Evolutionary conservation across 2,329 filamentous ascomycete genomes (phyloP), one percentile per base, ranked within the genome.

Genomic region (Paecilomyces dactylethromorphus): DNA sequence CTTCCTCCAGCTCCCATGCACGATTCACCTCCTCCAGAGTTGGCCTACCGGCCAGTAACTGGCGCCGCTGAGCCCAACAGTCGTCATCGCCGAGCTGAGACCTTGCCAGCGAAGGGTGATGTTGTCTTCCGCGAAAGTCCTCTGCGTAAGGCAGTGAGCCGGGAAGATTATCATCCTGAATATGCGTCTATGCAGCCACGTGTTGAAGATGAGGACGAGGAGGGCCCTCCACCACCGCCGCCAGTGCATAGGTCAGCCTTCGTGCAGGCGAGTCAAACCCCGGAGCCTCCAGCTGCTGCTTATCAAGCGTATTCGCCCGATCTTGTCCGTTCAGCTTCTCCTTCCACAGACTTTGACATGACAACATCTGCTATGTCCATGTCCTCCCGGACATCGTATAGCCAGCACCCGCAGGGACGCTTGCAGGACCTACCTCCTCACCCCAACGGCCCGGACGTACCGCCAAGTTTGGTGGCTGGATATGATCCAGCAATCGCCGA

Each of bases 101-200:
- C 58, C 65, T 68, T n/a, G 71, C 67, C 54, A 68, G 71, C 56
- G 63, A 68, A n/a, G 62, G 64, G 18, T 5, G 55, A 56, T 13
- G 45, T 18, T 13, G 45, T 18, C n/a, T 53, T 50, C 39, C 64
- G 52, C 7, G 61, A 58, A 18, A 68, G 65, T 24, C 64, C 66
- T 10, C 61, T 68, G 21, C 71, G 67, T 18, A 62, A 65, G n/a
- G 56, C 63, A 4, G 58, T 61, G 52, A 66, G 63, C 29, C 64
- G 60, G 12, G 70, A 69, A 6, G 61, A 63, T 49, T 75, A 74
- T 56, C 71, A 73, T 57, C 64, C 67, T 15, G 68, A 74, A 58
- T 75, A 78, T 61, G 73, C 73, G 11, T 72, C 74, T 6, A 79
- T 80, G 78, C 78, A 80, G 59, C 76, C 78, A 8, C 76, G 76